phyloP scores from a whole-genome alignment of 129 eudicot genomes.

The Flaveria brownii region DNA sequence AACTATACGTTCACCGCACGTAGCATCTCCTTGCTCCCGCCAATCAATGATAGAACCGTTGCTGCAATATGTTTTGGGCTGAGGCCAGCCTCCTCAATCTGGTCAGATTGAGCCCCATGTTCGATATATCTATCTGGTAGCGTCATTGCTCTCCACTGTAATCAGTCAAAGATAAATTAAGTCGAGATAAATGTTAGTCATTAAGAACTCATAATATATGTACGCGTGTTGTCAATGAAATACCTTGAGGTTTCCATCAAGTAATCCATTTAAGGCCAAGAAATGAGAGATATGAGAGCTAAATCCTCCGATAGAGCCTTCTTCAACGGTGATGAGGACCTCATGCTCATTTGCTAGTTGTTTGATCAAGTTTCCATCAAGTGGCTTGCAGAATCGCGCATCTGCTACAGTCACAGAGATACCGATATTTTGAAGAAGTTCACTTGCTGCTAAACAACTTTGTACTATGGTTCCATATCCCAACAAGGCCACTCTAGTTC shows the following conservation, averaged over 20 bases:
- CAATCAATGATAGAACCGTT: constrained; percentile 57
- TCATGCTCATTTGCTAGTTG: constrained; percentile 57
- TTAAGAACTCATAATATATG: background rate
- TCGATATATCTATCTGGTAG: constrained; percentile 72
- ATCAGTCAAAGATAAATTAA: background rate
- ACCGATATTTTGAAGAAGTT: constrained; percentile 37
- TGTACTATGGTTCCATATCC: constrained; percentile 69
- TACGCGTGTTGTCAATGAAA: background rate
- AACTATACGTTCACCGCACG: constrained; percentile 32
- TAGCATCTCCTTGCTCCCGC: constrained; percentile 35
- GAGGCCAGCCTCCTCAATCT: constrained; percentile 71
- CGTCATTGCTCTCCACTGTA: constrained; percentile 73
- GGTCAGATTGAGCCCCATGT: constrained; percentile 59
- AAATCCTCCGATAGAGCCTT: constrained; percentile 73
- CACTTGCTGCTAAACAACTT: constrained; percentile 50
- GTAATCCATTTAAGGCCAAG: constrained; percentile 62
- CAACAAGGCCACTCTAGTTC: constrained; percentile 59
- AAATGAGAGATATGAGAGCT: constrained; percentile 67
- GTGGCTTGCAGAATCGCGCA: constrained; percentile 72
- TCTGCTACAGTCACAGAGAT: constrained; percentile 53
- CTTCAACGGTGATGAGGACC: constrained; percentile 57
- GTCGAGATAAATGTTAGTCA: background rate
- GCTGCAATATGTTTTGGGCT: constrained; percentile 60
- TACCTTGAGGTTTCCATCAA: constrained; percentile 74
- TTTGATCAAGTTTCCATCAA: constrained; percentile 53